phyloP scores from a whole-genome alignment of 2,329 filamentous ascomycete genomes.

The Trichoderma breve region DNA sequence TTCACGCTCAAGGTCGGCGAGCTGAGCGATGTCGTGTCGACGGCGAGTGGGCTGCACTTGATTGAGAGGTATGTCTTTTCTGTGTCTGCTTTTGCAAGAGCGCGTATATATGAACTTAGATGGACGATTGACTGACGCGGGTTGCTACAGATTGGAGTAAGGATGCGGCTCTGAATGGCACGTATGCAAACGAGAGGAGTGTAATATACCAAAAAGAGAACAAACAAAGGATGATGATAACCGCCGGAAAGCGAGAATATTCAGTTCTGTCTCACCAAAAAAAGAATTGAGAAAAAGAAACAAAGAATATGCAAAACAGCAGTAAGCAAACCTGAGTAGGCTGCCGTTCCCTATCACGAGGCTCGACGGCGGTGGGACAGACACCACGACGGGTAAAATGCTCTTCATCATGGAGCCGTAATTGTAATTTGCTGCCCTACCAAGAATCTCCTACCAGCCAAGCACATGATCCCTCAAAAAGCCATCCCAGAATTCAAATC shows the following conservation, averaged over 20 bases:
- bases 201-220: background rate
- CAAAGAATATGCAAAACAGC: background rate
- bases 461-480: background rate
- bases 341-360: background rate
- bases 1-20: constrained; percentile 86
- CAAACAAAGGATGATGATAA: background rate
- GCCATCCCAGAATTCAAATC: background rate
- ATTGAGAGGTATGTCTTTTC: constrained; percentile 73
- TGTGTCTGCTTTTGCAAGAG: background rate
- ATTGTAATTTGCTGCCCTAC: background rate
- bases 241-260: background rate
- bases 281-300: background rate
- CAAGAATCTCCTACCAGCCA: background rate
- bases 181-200: background rate
- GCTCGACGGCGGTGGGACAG: too few species aligned
- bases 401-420: background rate
- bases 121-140: background rate
- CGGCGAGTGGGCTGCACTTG: constrained; percentile 89
- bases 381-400: background rate
- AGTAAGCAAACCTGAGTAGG: background rate
- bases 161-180: background rate
- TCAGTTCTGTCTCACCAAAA: background rate
- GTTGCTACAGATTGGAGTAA: background rate
- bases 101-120: background rate
- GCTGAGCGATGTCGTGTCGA: constrained; percentile 84